Evolutionary conservation across 1,284 basidiomycete species (phyloP).

Genomic region (Taiwanofungus camphoratus): DNA sequence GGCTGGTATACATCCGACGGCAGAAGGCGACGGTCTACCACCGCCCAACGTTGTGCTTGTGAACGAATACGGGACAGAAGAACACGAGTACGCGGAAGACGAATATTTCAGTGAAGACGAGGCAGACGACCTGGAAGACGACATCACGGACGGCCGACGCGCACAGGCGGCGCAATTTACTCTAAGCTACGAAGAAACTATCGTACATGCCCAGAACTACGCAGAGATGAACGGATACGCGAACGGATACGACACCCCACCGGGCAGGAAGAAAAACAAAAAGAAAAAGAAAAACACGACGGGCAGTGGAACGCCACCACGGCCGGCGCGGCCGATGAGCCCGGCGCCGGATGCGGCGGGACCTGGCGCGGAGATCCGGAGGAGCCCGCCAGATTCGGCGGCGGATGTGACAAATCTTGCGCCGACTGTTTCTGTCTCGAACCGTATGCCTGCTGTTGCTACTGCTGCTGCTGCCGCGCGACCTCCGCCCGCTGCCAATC

Average conservation of each 20-base stretch:
- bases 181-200: slow-evolving; percentile 34
- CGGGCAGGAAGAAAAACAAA: slow-evolving; percentile 31
- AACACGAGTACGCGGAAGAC: slow-evolving; percentile 40
- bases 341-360: slow-evolving; percentile 19
- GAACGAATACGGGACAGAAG: slow-evolving; percentile 41
- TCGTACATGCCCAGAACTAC: too few relatives aligned
- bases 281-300: slow-evolving; percentile 30
- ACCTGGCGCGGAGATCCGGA: slow-evolving; percentile 16
- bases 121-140: slow-evolving; percentile 37
- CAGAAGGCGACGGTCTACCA: slow-evolving; percentile 26
- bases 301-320: slow-evolving; percentile 30
- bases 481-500: slow-evolving; percentile 35
- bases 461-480: too few relatives aligned
- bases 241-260: slow-evolving; percentile 4
- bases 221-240: slow-evolving; percentile 14
- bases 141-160: slow-evolving; percentile 22
- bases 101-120: slow-evolving; percentile 44
- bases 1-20: slow-evolving; percentile 31
- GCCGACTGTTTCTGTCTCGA: slow-evolving; percentile 36
- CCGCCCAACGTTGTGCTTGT: slow-evolving; percentile 36
- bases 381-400: slow-evolving; percentile 25
- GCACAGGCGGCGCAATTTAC: slow-evolving; percentile 32
- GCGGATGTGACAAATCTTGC: slow-evolving; percentile 31
- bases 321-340: slow-evolving; percentile 27
- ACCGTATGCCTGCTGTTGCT: slow-evolving; percentile 41